A percentile compares a stretch with the other conserved stretches of the same genome.
phyloP scores from a whole-genome alignment of 2,329 filamentous ascomycete genomes.

The Colletotrichum eremochloae region DNA sequence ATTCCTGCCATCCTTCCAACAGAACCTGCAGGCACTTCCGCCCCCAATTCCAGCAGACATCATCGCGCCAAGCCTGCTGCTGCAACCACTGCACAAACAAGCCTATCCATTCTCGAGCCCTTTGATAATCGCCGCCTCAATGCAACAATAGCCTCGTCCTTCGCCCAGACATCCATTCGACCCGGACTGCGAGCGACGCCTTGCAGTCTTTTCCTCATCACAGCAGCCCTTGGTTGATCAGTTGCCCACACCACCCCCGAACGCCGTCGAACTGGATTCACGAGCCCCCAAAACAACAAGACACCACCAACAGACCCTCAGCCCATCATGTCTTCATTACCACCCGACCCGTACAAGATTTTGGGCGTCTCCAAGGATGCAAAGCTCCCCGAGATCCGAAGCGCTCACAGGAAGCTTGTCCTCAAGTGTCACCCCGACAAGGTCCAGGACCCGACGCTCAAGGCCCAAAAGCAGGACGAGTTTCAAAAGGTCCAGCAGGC shows the following conservation, averaged over 20 bases:
- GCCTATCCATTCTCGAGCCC: slow-evolving; percentile 25
- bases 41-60: slow-evolving; percentile 23
- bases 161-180: slow-evolving; percentile 30
- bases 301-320: slow-evolving; percentile 13
- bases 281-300: slow-evolving; percentile 26
- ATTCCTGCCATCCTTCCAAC: slow-evolving; percentile 16
- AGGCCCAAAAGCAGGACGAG: slow-evolving; percentile 83
- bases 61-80: slow-evolving; percentile 8
- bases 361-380: slow-evolving; percentile 82
- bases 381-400: slow-evolving; percentile 78
- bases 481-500: slow-evolving; percentile 95
- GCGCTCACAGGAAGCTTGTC: slow-evolving; percentile 86
- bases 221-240: slow-evolving; percentile 14
- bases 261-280: slow-evolving; percentile 41
- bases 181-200: slow-evolving; percentile 29
- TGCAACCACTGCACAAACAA: background rate
- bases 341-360: slow-evolving; percentile 83
- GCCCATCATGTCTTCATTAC: slow-evolving; percentile 62
- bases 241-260: background rate
- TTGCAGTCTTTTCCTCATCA: slow-evolving; percentile 24
- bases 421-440: slow-evolving; percentile 94
- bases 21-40: slow-evolving; percentile 23
- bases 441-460: slow-evolving; percentile 81
- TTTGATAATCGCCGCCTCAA: slow-evolving; percentile 39
- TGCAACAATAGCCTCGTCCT: slow-evolving; percentile 41